A percentile compares a stretch with the other conserved stretches of the same genome.
These are phyloP conservation scores for Podospora pseudocomata DNA, from an alignment of 495 filamentous ascomycete species.

Conservation along the genomic window DNA sequence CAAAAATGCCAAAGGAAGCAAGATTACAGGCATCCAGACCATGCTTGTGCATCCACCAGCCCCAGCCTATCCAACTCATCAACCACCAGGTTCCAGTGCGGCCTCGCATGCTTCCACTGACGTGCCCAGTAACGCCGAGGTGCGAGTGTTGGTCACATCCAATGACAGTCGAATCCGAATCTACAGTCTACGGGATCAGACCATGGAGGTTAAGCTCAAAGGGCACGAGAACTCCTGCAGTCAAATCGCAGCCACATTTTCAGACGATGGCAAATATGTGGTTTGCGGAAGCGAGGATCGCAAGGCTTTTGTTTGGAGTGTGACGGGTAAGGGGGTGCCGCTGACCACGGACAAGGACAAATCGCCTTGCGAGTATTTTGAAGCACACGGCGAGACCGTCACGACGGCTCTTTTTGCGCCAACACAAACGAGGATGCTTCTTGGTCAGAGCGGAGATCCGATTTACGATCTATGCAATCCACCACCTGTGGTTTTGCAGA, in stretches of 20 bases:
- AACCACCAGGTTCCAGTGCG: conserved; percentile 38
- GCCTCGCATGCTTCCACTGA: conserved; percentile 21
- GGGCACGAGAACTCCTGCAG: conserved; percentile 89
- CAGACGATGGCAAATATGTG: conserved; percentile 80
- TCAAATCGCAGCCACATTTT: conserved; percentile 87
- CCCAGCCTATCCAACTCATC: not conserved
- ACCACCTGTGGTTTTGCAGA: conserved; percentile 80
- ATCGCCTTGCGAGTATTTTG: conserved; percentile 77
- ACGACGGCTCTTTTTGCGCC: conserved; percentile 86
- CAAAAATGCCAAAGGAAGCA: conserved; percentile 92
- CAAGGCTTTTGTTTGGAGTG: conserved; percentile 85
- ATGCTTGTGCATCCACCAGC: conserved; percentile 51
- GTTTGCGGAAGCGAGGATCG: conserved; percentile 93
- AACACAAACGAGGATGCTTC: conserved; percentile 66
- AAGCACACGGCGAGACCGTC: conserved; percentile 83
- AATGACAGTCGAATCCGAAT: conserved; percentile 93
- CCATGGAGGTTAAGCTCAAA: conserved; percentile 82
- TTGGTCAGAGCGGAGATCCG: conserved; percentile 81
- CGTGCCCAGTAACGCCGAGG: conserved; percentile 51
- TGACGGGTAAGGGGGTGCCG: conserved; percentile 44
- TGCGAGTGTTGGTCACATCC: conserved; percentile 86
- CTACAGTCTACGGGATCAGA: conserved; percentile 81
- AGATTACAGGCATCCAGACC: conserved; percentile 92
- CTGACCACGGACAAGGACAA: conserved; percentile 70
- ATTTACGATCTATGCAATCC: conserved; percentile 96